Base-by-base conservation (phyloP, 2,329 filamentous ascomycete species). In the Phaeosphaeria sp. region DNA sequence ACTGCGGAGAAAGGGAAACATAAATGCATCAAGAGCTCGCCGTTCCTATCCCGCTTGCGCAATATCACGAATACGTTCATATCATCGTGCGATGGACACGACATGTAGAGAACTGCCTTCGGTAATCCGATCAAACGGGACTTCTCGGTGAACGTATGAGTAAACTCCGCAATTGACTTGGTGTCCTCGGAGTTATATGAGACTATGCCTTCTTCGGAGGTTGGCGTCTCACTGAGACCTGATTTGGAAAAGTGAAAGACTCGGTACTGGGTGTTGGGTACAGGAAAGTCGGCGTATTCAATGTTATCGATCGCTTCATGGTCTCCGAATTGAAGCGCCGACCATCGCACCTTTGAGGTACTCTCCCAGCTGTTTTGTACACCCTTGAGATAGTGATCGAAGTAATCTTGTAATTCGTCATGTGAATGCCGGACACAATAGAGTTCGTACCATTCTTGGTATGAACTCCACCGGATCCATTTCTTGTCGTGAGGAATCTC, bases 51-150 rank as follows among this genome's bases (percentile, higher is more conserved):
- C 17, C 75, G 64, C 65, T 84, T 84, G 6, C 80, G 73, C 3
- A 84, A 51, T 7, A 79, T 75, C 3, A 82, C 70, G 49, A 77
- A 83, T 1, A 82, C 76, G 22, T 66, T 61, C 58, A 84, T 75
- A 56, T 84, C 82, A 47, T 84, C 75, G 7, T 72, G 67, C 6
- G 76, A 73, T 1, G 71, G 66, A 51, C 76, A 78, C 1, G 79
- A 81, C 71, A 84, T 79, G 67, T 81, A 82, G 0, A 85, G 67
- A 0, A 79, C 64, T 0, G 80, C 80, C 60, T 83, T 84, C 5
- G 82, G 77, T 0, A 81, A 68, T 1, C 82, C 83, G 18, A 82
- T 77, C 0, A 85, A 65, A 2, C 77, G 69, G 0, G 79, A 75
- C 1, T 67, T 65, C 45, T 79, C 65, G 2, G 65, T 20, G 57